Base-by-base conservation (phyloP, 805 yeast species). In the Phaffomyces antillensis region DNA sequence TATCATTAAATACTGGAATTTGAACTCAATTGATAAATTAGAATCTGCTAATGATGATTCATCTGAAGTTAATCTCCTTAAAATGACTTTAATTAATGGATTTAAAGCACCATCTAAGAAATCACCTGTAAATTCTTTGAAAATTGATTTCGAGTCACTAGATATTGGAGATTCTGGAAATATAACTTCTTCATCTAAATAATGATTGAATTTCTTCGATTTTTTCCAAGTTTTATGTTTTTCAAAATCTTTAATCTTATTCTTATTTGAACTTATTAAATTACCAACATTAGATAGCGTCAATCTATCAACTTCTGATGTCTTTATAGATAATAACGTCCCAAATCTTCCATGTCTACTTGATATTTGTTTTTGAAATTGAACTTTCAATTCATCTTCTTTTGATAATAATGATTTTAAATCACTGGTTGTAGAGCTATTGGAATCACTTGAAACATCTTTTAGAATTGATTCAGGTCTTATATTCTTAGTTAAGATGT, bases 321-420 rank as follows among this genome's bases (percentile, higher is more conserved):
- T 76, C 48, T 82, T 79, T 28, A 91, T 70, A 2, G 95, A 81
- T 11, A 89, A 63, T 50, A 90, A 67, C 0, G 97, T 81, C 1
- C 99, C 99, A 67, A 91, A 91, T 42, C 96, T 73, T 3, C 93
- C 90, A 59, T 91, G 99, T 39, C 99, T 73, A 1, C 87, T 72
- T 1, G 86, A 75, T 2, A 80, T 68, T 42, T 70, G 64, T 60
- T 73, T 75, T 26, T 70, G 67, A 40, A 79, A 71, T 31, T 62
- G 58, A 36, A 65, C 68, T 46, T 76, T 77, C 48, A 82, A 59
- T 30, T 71, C 70, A 18, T 73, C 69, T 56, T 91, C 97, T 43
- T 73, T 73, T 2, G 68, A 66, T n/a, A 88, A 66, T 8, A 86
- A 59, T 18, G 72, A 75, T 7, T 52, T 46, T 10, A 55, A 53